Conservation (phyloP, 2,329 filamentous ascomycete genomes). For the Pseudodiploospora longispora region DNA sequence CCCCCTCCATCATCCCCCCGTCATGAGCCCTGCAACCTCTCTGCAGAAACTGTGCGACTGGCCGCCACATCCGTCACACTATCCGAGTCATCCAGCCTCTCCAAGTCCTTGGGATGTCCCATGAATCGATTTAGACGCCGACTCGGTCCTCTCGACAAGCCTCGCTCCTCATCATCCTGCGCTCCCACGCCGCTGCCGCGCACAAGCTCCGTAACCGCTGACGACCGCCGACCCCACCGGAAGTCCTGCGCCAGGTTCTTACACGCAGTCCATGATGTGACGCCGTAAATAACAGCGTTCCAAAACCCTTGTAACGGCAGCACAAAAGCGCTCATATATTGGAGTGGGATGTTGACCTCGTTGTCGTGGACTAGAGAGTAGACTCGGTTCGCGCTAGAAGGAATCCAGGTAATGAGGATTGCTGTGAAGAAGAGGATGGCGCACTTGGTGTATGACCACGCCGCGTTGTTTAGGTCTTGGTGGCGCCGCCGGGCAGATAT, state of each 20-base stretch:
- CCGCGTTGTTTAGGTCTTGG: constrained; percentile 52
- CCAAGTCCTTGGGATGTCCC: neutral
- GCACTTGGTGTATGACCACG: constrained; percentile 63
- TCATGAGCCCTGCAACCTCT: constrained; percentile 4
- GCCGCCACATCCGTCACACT: constrained; percentile 6
- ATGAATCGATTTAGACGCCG: too few species aligned
- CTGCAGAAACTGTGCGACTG: constrained; percentile 2
- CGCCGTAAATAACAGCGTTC: constrained; percentile 71
- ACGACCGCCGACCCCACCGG: constrained; percentile 15
- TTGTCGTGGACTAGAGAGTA: constrained; percentile 56
- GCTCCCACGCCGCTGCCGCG: constrained; percentile 16
- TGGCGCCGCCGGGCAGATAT: constrained; percentile 28
- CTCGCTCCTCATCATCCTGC: constrained; percentile 7
- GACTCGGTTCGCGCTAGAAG: constrained; percentile 68
- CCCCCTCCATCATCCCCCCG: neutral
- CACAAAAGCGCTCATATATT: constrained; percentile 64
- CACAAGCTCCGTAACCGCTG: constrained; percentile 27
- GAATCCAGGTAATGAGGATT: constrained; percentile 67
- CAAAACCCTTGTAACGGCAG: constrained; percentile 77
- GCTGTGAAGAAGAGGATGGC: constrained; percentile 64
- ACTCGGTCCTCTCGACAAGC: too few species aligned
- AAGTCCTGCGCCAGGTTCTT: constrained; percentile 37
- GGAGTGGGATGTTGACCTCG: constrained; percentile 47
- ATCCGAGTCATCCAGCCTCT: constrained; percentile 6
- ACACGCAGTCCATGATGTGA: constrained; percentile 60